A percentile compares a stretch with the other conserved stretches of the same genome.
Evolutionary conservation across 202 grass and related monocot genomes (phyloP).

Genomic region (Schoenoplectus tabernaemontani): DNA sequence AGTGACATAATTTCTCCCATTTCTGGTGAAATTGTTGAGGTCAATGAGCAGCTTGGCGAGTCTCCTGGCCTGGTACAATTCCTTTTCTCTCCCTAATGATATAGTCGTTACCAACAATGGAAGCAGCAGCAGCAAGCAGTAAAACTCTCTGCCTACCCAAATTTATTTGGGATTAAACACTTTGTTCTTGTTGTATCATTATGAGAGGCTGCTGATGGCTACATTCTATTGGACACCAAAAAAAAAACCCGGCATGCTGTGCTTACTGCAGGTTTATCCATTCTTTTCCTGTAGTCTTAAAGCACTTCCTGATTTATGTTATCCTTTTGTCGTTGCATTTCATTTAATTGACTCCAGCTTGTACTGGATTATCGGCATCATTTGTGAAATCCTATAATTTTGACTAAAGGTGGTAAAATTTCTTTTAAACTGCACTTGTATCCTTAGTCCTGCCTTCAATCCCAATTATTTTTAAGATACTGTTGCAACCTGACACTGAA

Average conservation of each 20-base stretch:
- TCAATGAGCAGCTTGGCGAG: conserved; percentile 42
- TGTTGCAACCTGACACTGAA: not conserved
- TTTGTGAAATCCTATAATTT: not conserved
- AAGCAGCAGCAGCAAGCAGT: not conserved
- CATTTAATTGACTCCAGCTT: too few species aligned
- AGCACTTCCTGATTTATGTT: too few species aligned
- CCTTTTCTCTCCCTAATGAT: not conserved
- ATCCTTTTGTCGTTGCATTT: not conserved
- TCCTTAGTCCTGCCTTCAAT: not conserved
- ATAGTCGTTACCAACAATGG: not conserved
- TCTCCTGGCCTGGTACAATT: conserved; percentile 63
- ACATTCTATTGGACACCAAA: too few species aligned
- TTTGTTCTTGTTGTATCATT: too few species aligned
- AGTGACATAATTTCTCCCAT: conserved; percentile 81
- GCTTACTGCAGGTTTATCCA: too few species aligned
- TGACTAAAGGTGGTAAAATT: not conserved
- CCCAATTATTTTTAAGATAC: not conserved
- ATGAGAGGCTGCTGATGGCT: not conserved
- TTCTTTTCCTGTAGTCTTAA: too few species aligned
- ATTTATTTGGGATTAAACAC: too few species aligned
- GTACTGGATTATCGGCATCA: too few species aligned
- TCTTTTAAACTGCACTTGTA: not conserved
- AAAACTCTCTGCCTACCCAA: too few species aligned
- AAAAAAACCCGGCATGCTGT: too few species aligned
- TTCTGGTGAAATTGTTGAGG: conserved; percentile 71